Evolutionary conservation across 148 eudicot species (phyloP).

Genomic region (Dianthus caryophyllus): DNA sequence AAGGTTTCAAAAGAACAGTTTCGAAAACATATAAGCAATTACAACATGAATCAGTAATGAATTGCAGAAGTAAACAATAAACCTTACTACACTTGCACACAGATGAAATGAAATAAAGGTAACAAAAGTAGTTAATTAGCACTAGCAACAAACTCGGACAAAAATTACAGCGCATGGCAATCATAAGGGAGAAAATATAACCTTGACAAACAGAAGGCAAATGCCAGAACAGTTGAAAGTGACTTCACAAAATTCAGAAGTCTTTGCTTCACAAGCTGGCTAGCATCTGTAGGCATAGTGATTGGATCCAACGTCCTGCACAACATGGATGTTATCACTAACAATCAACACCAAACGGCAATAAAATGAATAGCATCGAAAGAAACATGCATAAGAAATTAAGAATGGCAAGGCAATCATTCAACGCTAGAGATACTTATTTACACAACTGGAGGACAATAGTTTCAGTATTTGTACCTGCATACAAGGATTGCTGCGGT

Average conservation of each 20-base stretch:
- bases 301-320: conserved; percentile 77
- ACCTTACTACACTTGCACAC: too few relatives aligned
- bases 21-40: background rate
- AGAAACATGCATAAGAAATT: background rate
- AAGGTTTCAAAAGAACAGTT: background rate
- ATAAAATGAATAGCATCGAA: background rate
- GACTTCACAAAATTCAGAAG: conserved; percentile 72
- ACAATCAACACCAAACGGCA: background rate
- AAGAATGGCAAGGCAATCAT: background rate
- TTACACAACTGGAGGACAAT: background rate
- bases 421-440: background rate
- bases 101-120: background rate
- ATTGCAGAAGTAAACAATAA: background rate
- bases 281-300: conserved; percentile 67
- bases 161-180: background rate
- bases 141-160: background rate
- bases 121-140: background rate
- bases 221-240: conserved; percentile 80
- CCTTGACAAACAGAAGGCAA: conserved; percentile 86
- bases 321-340: conserved; percentile 15
- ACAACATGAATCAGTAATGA: background rate
- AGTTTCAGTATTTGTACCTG: conserved; percentile 49
- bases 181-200: conserved; percentile 15
- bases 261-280: conserved; percentile 76
- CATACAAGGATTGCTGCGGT: conserved; percentile 70